A percentile compares a stretch with the other conserved stretches of the same genome.
phyloP scores from a whole-genome alignment of 2,329 filamentous ascomycete species.

The Xylaria digitata region DNA sequence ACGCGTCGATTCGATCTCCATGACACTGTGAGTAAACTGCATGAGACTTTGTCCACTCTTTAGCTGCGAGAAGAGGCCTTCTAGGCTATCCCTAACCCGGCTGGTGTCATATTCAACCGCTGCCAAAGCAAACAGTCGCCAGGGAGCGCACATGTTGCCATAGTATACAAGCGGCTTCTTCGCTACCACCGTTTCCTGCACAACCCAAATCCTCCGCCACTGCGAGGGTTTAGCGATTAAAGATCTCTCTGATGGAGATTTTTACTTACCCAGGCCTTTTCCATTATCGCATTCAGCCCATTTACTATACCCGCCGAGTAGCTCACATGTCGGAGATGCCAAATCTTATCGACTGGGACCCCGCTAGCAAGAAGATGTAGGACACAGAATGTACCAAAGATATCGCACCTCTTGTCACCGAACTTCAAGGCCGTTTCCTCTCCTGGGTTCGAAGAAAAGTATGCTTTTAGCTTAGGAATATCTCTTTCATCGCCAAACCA shows the following conservation, averaged over 20 bases:
- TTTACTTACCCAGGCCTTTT: constrained; percentile 37
- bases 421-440: not conserved
- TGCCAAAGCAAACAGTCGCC: constrained; percentile 37
- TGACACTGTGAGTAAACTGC: constrained; percentile 34
- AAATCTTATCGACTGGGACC: constrained; percentile 37
- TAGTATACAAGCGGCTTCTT: constrained; percentile 33
- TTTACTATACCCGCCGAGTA: constrained; percentile 32
- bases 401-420: constrained; percentile 24
- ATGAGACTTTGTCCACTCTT: constrained; percentile 34
- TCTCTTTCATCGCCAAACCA: constrained; percentile 37
- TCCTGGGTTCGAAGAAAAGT: constrained; percentile 25
- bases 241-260: not conserved
- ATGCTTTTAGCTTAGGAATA: constrained; percentile 31
- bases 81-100: constrained; percentile 25
- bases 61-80: constrained; percentile 28
- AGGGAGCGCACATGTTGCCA: constrained; percentile 36
- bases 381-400: constrained; percentile 38
- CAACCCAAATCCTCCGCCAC: constrained; percentile 41
- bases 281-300: constrained; percentile 35
- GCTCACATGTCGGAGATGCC: constrained; percentile 34
- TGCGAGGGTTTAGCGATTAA: constrained; percentile 18
- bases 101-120: constrained; percentile 37
- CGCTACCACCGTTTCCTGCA: constrained; percentile 41
- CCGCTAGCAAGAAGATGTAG: constrained; percentile 35
- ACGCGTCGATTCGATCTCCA: constrained; percentile 39